phyloP scores from a whole-genome alignment of 2,329 filamentous ascomycete genomes.

The Lasiodiplodia citricola region DNA sequence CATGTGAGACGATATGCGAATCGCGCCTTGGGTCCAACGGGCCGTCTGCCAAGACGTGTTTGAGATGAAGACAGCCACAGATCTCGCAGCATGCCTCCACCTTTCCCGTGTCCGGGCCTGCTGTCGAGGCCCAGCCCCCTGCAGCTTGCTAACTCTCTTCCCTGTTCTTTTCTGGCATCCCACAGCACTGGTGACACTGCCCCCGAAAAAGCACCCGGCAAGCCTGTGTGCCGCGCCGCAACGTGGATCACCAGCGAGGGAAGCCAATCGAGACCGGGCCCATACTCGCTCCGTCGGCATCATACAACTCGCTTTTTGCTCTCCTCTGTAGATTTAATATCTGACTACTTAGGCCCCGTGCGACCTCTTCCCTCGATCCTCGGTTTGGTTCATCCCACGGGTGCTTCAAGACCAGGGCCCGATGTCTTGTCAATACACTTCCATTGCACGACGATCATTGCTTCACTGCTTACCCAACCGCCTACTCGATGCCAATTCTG shows the following conservation, averaged over 20 bases:
- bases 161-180: slow-evolving; percentile 10
- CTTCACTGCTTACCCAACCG: no score
- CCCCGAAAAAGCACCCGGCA: slow-evolving; percentile 9
- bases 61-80: slow-evolving; percentile 17
- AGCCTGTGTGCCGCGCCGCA: background rate
- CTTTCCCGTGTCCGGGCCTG: background rate
- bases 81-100: slow-evolving; percentile 5
- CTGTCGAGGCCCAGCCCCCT: background rate
- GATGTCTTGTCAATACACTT: slow-evolving; percentile 9
- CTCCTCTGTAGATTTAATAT: background rate
- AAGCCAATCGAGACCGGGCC: slow-evolving; percentile 1
- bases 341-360: background rate
- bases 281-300: background rate
- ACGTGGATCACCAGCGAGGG: slow-evolving; percentile 21
- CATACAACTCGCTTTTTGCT: background rate
- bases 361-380: background rate
- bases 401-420: background rate
- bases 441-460: background rate
- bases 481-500: background rate
- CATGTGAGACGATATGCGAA: background rate
- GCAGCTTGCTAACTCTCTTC: background rate
- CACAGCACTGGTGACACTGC: slow-evolving; percentile 18
- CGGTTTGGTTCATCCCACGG: background rate
- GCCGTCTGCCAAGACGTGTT: background rate
- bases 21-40: background rate